Base-by-base conservation (phyloP, 1,284 basidiomycete genomes). In the Gymnopus androsaceus region DNA sequence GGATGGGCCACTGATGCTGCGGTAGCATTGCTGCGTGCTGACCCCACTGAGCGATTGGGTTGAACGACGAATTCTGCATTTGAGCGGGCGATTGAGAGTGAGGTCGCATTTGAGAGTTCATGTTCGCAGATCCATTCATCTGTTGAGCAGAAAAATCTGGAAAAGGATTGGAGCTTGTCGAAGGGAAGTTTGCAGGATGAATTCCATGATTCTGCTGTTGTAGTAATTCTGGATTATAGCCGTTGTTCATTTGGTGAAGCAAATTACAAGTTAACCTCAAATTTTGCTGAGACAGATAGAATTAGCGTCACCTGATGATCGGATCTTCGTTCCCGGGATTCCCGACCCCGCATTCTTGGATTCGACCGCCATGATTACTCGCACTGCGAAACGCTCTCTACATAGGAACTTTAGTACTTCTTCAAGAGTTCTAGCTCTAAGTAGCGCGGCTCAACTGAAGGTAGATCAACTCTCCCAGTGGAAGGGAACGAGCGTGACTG, bases 401-500 rank as follows among this genome's bases (percentile, higher is more conserved):
- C 57, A 64, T 47, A 70, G 74, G 40, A 52, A 68, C 59, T 68
- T 76, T 64, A 64, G 81, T 14, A 77, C 83, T 1, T 76, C 79
- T 6, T 67, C 76, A 3, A 71, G 75, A 2, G 65, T 81, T 33
- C 75, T 72, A 31, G 77, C 79, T 1, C 71, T 91, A 51, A 82
- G 75, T 59, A 72, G 80, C 11, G 59, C 74, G 28, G 84, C 83
- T 21, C 77, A 79, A 23, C 69, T 80, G 23, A 82, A 80, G 63
- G 89, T 88, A 0, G 83, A 88, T 63, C 77, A 80, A 61, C 72
- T 92, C 41, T 89, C 88, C 11, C 76, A 84, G 44, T 96, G 94
- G 92, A 87, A 87, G 63, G 94, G 94, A 52, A 94, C 94, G 11
- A 92, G 80, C 59, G 87, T 88, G 33, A 81, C 83, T 14, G 94